Evolutionary conservation across 2,329 filamentous ascomycete species (phyloP), one percentile per base, ranked within the genome.

Genomic region (Aphanocladium album): DNA sequence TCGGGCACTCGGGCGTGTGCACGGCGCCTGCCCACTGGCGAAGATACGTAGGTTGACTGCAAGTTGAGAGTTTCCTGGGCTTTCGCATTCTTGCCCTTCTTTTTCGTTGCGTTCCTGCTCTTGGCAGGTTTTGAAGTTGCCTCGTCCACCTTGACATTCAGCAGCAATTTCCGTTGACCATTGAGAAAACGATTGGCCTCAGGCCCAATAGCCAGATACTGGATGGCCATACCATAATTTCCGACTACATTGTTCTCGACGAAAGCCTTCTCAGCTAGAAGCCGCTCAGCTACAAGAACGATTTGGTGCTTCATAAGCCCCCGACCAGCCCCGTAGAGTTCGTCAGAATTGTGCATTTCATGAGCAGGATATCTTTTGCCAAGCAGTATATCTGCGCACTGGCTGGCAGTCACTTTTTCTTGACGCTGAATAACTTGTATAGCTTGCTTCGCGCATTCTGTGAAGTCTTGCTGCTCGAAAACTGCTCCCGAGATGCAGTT

Each of bases 331-430:
- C 91, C 91, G 71, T 86, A 87, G 61, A 87, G 83, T 19, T 83
- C 74, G 41, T 83, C 78, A 41, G 86, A 84, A 5, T 37, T 19
- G 3, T 17, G n/a, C 4, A 76, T 70, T 2, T 77, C 69, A 16
- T 81, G 77, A 45, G 83, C 81, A 46, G 83, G 84, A 61, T 79
- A 83, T 63, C 81, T 84, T 61, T 82, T 86, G 7, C 93, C 95
- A 64, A 88, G 82, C 65, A 97, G 84, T 39, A 96, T 82, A 68
- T 97, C 92, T n/a, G 90, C 85, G 70, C 91, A 93, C 70, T 96
- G 89, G 17, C 87, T 80, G 60, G 93, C 76, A 6, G 91, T 96
- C 56, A 96, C 82, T 39, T 83, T 74, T 2, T 77, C 70, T 66
- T 84, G 77, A 6, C 87, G 76, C 61, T 81, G 75, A 27, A 96